Evolutionary conservation across 1,139 yeast species (phyloP).

Genomic region (Schwanniomyces etchellsii): DNA sequence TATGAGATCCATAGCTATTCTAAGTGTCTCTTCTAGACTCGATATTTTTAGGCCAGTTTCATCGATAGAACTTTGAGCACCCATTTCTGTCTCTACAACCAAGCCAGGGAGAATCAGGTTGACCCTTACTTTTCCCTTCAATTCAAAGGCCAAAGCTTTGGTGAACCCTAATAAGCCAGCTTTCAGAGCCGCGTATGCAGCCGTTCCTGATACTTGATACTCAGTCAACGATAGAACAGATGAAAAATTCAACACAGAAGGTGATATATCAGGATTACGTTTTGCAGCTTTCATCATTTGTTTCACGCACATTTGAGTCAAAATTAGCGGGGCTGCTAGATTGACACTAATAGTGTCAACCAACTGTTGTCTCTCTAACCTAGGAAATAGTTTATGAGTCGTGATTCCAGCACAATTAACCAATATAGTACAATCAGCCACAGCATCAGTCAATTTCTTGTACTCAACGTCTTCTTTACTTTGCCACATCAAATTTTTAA

Average conservation of each 20-base stretch:
- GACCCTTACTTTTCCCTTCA: conserved; percentile 48
- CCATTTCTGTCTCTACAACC: conserved; percentile 71
- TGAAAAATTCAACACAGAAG: conserved; percentile 56
- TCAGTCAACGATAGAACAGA: conserved; percentile 56
- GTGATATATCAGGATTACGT: conserved; percentile 9
- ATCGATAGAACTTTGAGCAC: conserved; percentile 24
- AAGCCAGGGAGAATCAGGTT: conserved; percentile 72
- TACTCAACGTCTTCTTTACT: neutral
- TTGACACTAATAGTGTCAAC: conserved; percentile 52
- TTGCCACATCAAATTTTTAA: conserved; percentile 15
- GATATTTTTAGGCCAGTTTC: conserved; percentile 12
- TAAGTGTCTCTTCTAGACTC: conserved; percentile 19
- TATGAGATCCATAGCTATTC: conserved; percentile 24
- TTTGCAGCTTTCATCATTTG: conserved; percentile 40
- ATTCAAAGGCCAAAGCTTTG: conserved; percentile 55
- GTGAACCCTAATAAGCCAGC: conserved; percentile 74
- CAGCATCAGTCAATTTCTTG: conserved; percentile 2
- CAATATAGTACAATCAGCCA: conserved; percentile 37
- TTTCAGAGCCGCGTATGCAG: conserved; percentile 77
- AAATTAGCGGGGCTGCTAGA: conserved; percentile 57
- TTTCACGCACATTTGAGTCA: conserved; percentile 40
- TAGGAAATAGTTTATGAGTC: conserved; percentile 50
- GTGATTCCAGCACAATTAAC: conserved; percentile 83
- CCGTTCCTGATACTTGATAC: conserved; percentile 51
- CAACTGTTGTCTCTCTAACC: conserved; percentile 40